Conservation (phyloP, 2,329 filamentous ascomycete genomes). For the Aspergillus glaucus region DNA sequence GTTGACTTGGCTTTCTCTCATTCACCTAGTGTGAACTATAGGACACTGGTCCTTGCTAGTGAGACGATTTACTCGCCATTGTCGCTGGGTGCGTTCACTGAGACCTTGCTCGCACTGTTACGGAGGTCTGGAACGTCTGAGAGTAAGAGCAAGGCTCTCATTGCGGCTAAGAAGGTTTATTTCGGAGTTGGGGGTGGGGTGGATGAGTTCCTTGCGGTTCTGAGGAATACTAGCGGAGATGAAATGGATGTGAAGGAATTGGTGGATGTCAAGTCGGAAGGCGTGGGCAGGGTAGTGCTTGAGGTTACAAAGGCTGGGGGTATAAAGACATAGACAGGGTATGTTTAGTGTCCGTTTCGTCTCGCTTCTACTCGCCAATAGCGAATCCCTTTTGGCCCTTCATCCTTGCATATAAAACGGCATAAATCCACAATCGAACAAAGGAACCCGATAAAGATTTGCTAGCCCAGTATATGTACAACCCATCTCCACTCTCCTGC, state of each 20-base stretch:
- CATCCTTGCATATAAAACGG: neutral
- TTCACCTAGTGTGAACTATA: constrained; percentile 19
- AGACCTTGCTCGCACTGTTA: constrained; percentile 47
- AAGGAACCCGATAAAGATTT: constrained; percentile 23
- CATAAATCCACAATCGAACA: constrained; percentile 5
- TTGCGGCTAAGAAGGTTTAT: constrained; percentile 60
- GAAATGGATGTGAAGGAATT: constrained; percentile 25
- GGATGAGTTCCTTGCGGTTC: constrained; percentile 47
- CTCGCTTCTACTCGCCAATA: too few relatives aligned
- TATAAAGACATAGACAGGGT: constrained; percentile 1
- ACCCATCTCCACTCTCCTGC: constrained; percentile 19
- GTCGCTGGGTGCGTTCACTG: constrained; percentile 49
- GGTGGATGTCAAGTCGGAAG: constrained; percentile 35
- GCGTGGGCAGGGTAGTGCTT: constrained; percentile 40
- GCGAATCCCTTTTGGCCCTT: too few relatives aligned
- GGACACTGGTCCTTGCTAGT: constrained; percentile 51
- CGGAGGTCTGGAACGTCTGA: constrained; percentile 25
- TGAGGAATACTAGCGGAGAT: constrained; percentile 21
- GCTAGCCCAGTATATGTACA: constrained; percentile 31
- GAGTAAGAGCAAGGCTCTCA: constrained; percentile 42
- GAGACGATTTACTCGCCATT: constrained; percentile 60
- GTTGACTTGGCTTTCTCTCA: constrained; percentile 37
- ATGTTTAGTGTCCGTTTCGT: too few relatives aligned
- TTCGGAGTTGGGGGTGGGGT: constrained; percentile 62
- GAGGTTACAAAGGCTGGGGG: constrained; percentile 22